Evolutionary conservation across 2,329 filamentous ascomycete genomes (phyloP), one percentile per base, ranked within the genome.

Genomic region (Xylariales sp.): DNA sequence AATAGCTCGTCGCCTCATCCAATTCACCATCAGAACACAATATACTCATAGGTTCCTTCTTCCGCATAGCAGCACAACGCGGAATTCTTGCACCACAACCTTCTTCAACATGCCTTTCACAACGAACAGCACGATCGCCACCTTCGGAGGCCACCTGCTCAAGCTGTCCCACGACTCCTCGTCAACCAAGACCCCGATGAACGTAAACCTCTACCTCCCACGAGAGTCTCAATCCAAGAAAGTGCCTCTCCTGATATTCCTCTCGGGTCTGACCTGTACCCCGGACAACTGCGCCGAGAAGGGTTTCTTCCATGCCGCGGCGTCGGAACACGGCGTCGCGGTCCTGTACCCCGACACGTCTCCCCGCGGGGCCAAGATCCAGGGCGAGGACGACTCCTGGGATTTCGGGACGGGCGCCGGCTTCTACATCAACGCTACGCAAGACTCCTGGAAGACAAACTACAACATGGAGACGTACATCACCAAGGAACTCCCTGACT

Each of bases 381-480:
- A 83, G 22, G 89, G 88, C 56, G 90, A 97, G 71, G 82, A 94
- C 57, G 91, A 95, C 50, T 64, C 75, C 36, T 98, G 83, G 65
- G 93, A 98, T 67, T 97, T 98, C 61, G 93, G 93, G 55, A 80
- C 80, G 48, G 91, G 86, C 4, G 93, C 93, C 1, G 88, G 88
- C 41, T 98, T 98, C 75, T 98, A 98, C 73, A 70, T 98, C 52
- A 84, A 98, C 63, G 89, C 91, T 8, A 87, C 82, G 4, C 74
- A 71, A 50, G 74, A 78, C 21, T 88, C 89, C 8, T 98, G 82
- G 73, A 70, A 70, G 45, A 70, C 72, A 40, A 80, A 88, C 61
- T 98, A 98, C 74, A 84, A 83, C 54, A 98, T 98, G 93, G 89
- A 97, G 73, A 81, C 76, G 48, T 98, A 98, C 71, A 76, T 98